Base-by-base conservation (phyloP, 1,284 basidiomycete species). In the Sanghuangporus sanghuang region DNA sequence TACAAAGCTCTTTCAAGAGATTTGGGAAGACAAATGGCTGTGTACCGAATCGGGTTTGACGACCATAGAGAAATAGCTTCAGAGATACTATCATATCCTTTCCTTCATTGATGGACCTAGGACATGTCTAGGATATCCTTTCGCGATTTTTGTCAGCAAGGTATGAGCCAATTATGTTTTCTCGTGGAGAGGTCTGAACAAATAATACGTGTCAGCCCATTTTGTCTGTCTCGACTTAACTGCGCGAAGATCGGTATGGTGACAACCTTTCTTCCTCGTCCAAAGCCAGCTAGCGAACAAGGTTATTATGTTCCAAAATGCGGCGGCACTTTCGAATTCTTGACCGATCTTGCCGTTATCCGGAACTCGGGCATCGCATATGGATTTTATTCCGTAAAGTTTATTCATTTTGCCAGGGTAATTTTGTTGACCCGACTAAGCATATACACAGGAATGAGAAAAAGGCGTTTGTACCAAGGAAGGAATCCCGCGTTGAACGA, bases 21-120 rank as follows among this genome's bases (percentile, higher is more conserved):
- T 62, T 61, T 27, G 52, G 53, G 21, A 59, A 7, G 64, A 65
- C 40, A 48, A 60, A 23, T 65, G 60, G 60, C 36, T 58, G 9
- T 36, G 55, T 12, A 40, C 16, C 32, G 59, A 61, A 11, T n/a
- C 42, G 14, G 60, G 59, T 14, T 6, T 65, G 46, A 53, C 59
- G 21, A 5, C 39, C 5, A 61, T 39, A 53, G 55, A 48, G 21
- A 65, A 44, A 23, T 39, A 59, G 35, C 5, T 62, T 23, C 48
- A 54, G 2, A 60, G 64, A 9, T 65, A 58, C 32, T 55, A 62
- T 38, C 59, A 65, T 56, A 38, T 62, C 16, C 55, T 65, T 6
- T 40, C 64, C 8, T 65, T 65, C 52, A 54, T 61, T 16, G 53
- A 65, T 53, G 60, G 64, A 1, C 60, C 59, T n/a, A 23, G 64